Conservation (phyloP, 305 asterid genomes). For the Euphrasia arctica region DNA sequence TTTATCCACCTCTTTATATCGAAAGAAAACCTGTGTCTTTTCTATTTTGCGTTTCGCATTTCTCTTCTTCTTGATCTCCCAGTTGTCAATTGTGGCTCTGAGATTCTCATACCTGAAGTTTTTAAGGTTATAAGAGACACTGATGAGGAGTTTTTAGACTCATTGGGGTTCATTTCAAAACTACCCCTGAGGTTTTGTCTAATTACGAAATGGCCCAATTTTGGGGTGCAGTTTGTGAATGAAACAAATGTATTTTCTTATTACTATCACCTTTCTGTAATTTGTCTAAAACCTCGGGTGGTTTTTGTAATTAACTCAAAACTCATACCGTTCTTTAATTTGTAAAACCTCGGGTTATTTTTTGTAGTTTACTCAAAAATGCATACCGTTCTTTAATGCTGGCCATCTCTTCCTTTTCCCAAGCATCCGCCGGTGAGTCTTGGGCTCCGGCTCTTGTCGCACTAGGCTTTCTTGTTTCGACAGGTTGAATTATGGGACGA, state of each 20-base stretch:
- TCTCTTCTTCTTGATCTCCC: conserved; percentile 71
- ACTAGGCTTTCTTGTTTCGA: conserved; percentile 28
- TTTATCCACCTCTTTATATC: conserved; percentile 2
- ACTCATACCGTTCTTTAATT: no score
- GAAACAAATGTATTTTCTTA: no score
- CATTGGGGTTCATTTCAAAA: background rate
- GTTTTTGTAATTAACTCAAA: background rate
- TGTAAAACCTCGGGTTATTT: no score
- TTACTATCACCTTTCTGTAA: background rate
- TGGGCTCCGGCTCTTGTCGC: conserved; percentile 37
- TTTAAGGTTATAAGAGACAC: background rate
- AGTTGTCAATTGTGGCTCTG: conserved; percentile 43
- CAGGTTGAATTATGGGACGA: conserved; percentile 27
- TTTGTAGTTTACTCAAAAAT: conserved; percentile 28
- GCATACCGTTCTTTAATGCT: conserved; percentile 65
- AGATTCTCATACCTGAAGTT: conserved; percentile 68
- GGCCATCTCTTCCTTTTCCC: conserved; percentile 67
- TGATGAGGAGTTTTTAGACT: background rate
- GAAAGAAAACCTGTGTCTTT: conserved; percentile 55
- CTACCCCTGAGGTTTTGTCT: background rate
- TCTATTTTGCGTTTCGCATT: conserved; percentile 50
- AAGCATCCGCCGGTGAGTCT: conserved; percentile 60
- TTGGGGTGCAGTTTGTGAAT: no score
- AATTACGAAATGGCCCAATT: background rate
- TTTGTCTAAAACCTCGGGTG: background rate